phyloP scores from a whole-genome alignment of 805 yeast species.

The Tetrapisispora namnaoensis region DNA sequence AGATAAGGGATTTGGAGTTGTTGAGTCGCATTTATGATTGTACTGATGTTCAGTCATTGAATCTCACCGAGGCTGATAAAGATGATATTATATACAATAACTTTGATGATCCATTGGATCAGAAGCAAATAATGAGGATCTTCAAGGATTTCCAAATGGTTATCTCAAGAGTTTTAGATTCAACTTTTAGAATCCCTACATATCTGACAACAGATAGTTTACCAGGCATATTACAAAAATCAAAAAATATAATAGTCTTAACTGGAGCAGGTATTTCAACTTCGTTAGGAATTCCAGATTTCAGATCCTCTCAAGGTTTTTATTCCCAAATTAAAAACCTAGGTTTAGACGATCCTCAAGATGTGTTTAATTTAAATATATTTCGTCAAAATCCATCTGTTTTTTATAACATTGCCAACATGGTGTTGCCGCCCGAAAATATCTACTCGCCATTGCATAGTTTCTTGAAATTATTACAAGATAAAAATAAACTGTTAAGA shows the following conservation, averaged over 20 bases:
- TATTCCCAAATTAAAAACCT: conserved; percentile 58
- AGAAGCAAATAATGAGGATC: conserved; percentile 36
- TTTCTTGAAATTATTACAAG: conserved; percentile 64
- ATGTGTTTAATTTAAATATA: conserved; percentile 67
- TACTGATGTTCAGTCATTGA: conserved; percentile 13
- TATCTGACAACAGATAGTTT: conserved; percentile 54
- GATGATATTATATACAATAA: conserved; percentile 14
- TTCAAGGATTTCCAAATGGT: conserved; percentile 51
- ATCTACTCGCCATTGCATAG: conserved; percentile 70
- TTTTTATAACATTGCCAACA: conserved; percentile 78
- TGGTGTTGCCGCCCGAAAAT: conserved; percentile 66
- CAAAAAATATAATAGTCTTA: conserved; percentile 57
- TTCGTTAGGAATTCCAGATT: conserved; percentile 83
- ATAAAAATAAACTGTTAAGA: conserved; percentile 64
- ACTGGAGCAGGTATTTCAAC: conserved; percentile 95
- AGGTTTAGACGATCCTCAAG: conserved; percentile 81
- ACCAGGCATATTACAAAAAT: conserved; percentile 40
- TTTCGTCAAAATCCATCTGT: conserved; percentile 69
- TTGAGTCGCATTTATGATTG: conserved; percentile 25
- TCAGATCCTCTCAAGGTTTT: conserved; percentile 80
- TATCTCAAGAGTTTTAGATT: conserved; percentile 48
- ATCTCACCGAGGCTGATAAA: conserved; percentile 4
- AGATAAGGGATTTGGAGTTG: conserved; percentile 27
- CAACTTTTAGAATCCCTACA: conserved; percentile 44
- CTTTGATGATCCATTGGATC: conserved; percentile 33